Base-by-base conservation (phyloP, 768 basidiomycete genomes). In the Russula emetica region DNA sequence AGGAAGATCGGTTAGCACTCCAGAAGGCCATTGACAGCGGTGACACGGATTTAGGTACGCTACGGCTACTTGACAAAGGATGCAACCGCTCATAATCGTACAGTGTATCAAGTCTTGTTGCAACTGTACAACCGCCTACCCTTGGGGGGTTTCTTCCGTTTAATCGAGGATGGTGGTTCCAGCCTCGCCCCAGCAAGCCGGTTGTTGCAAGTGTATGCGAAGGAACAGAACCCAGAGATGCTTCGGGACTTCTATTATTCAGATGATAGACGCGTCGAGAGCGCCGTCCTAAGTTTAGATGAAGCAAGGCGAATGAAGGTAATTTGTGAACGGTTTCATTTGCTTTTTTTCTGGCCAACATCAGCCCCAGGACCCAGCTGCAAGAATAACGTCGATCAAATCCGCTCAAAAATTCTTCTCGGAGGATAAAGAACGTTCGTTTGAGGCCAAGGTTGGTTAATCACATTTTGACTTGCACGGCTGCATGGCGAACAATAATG, bases 201-300 rank as follows among this genome's bases (percentile, higher is more conserved):
- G 63, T 76, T 97, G 4, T 80, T 96, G 51, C 90, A 96, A 72
- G 92, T 95, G 0, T 96, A 95, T 72, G 93, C 92, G 0, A 78
- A 90, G 44, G 91, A 94, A 72, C 93, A 93, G 70, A 90, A 96
- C 72, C 80, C 90, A 56, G 92, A 92, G 67, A 89, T 98, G 85
- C 77, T 98, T 7, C 81, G 94, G 18, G 94, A 99, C 72, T 98
- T 95, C 75, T 98, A 94, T 74, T 99, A 96, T 71, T 96, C 96
- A 40, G 97, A 99, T 70, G 97, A 98, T 75, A 80, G 97, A 59
- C 82, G 95, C 52, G 88, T 92, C 16, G 97, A 98, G 72, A 96
- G 89, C 74, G 97, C 94, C 0, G 82, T 89, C n/a, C 76, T 98
- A 3, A 88, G 85, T 42, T 75, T 99, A 24, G 91, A 92, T 50